Evolutionary conservation across 176 grass and related monocot species (phyloP).

Genomic region (Juncus effusus): DNA sequence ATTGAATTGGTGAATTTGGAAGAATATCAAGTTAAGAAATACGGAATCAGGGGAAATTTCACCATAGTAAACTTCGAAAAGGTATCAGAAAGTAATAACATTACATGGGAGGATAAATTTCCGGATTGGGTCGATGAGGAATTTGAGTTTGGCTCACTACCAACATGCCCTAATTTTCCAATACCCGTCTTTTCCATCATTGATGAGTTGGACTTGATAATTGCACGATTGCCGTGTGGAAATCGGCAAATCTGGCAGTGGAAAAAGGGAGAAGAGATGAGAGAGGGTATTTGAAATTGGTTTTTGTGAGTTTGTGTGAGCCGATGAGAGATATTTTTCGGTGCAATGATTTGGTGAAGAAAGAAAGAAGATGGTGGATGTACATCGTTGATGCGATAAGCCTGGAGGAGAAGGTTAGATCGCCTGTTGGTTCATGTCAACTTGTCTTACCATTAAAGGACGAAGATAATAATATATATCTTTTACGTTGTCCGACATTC

Average conservation of each 20-base stretch:
- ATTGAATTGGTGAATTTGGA: slow-evolving; percentile 65
- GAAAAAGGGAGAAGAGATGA: slow-evolving; percentile 21
- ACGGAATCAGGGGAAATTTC: slow-evolving; percentile 45
- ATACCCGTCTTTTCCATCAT: slow-evolving; percentile 47
- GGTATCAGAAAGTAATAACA: slow-evolving; percentile 26
- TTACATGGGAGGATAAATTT: slow-evolving; percentile 70
- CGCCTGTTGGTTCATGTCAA: slow-evolving; percentile 67
- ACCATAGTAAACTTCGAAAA: slow-evolving; percentile 44
- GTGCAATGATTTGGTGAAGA: slow-evolving; percentile 49
- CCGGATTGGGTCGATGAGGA: slow-evolving; percentile 96
- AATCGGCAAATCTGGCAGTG: slow-evolving; percentile 44
- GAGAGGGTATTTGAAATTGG: slow-evolving; percentile 38
- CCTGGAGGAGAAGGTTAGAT: slow-evolving; percentile 60
- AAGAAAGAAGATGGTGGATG: slow-evolving; percentile 71
- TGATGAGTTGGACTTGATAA: slow-evolving; percentile 50
- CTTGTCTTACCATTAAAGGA: slow-evolving; percentile 54
- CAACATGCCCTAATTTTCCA: slow-evolving; percentile 67
- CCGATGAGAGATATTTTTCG: slow-evolving; percentile 89
- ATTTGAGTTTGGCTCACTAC: slow-evolving; percentile 41
- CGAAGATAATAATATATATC: no score
- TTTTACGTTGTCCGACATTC: no score
- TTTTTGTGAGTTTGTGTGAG: slow-evolving; percentile 55
- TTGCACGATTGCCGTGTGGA: slow-evolving; percentile 63
- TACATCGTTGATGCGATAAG: slow-evolving; percentile 38
- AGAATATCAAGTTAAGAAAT: slow-evolving; percentile 28